Evolutionary conservation across 148 eudicot genomes (phyloP).

Genomic region (Bassia scoparia): DNA sequence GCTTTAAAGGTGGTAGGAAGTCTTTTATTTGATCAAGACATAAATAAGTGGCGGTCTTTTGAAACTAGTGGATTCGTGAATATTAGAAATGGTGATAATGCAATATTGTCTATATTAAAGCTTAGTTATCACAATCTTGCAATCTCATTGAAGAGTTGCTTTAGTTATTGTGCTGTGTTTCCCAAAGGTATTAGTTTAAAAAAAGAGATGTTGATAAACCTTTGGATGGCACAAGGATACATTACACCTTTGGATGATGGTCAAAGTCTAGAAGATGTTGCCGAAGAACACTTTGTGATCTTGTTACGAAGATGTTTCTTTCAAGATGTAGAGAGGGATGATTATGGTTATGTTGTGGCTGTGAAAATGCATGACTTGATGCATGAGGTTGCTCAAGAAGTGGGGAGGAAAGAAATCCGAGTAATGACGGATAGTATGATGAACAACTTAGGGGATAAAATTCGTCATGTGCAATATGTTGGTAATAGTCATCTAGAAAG

Average conservation of each 20-base stretch:
- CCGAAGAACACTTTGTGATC: background rate
- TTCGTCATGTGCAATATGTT: background rate
- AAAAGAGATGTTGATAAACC: background rate
- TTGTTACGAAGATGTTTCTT: conserved; percentile 20
- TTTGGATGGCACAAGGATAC: conserved; percentile 7
- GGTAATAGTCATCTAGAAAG: background rate
- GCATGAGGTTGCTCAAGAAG: conserved; percentile 9
- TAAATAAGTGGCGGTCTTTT: background rate
- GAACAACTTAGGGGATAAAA: background rate
- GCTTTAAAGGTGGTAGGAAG: conserved; percentile 6
- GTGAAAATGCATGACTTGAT: conserved; percentile 30
- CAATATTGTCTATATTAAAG: background rate
- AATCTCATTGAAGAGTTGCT: background rate
- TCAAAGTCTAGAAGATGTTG: conserved; percentile 5
- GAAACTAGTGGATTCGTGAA: background rate
- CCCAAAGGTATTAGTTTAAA: background rate
- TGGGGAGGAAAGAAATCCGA: background rate
- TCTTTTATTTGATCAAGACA: background rate
- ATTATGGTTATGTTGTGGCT: background rate
- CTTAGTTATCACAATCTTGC: background rate
- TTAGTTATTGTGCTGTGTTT: conserved; percentile 1
- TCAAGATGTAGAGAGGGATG: background rate
- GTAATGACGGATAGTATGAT: background rate
- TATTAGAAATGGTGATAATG: background rate
- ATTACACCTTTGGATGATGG: background rate